Base-by-base conservation (phyloP, 1,284 basidiomycete species). In the Cystobasidiaceae sp. region DNA sequence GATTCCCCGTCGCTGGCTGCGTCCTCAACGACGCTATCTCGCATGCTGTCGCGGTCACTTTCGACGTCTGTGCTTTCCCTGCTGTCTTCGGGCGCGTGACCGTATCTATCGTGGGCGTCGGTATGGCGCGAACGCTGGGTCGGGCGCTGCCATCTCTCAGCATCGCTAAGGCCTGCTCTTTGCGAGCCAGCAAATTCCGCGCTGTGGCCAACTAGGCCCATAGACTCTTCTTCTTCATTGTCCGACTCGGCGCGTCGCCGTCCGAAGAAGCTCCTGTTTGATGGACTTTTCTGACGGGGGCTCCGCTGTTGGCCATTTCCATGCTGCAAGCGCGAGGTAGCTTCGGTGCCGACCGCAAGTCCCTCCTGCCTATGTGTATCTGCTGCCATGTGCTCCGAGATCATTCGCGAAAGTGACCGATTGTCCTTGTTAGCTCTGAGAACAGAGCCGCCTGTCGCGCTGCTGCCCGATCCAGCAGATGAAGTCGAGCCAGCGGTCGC, bases 311-410 rank as follows among this genome's bases (percentile, higher is more conserved):
- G 23, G 11, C 9, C 9, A 23, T 15, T 8, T 48, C 45, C 45
- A 23, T 11, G 13, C 13, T 48, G 9, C 21, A 39, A 8, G 45
- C 45, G 45, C 8, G 23, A 9, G 45, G 8, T 8, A 48, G 45
- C 13, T 8, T 8, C 28, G 34, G n/a, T 9, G 33, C 34, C 17
- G 17, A 19, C 7, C 11, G 6, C 23, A 21, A 32, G 13, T 28
- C 34, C 34, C 32, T 25, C 8, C 23, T 27, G 51, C 17, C 25
- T 41, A n/a, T n/a, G 50, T 43, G 52, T 64, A 17, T 46, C 43
- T 23, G 61, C 50, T 23, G 52, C 61, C 27, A 64, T 56, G 27
- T 64, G 61, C 4, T 64, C 61, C 48, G 43, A 32, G 32, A 64
- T 64, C 21, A 52, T 55, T 32, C 46, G 51, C 11, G 61, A 55